Conservation (phyloP, 768 basidiomycete genomes). For the Lentinula raphanica region DNA sequence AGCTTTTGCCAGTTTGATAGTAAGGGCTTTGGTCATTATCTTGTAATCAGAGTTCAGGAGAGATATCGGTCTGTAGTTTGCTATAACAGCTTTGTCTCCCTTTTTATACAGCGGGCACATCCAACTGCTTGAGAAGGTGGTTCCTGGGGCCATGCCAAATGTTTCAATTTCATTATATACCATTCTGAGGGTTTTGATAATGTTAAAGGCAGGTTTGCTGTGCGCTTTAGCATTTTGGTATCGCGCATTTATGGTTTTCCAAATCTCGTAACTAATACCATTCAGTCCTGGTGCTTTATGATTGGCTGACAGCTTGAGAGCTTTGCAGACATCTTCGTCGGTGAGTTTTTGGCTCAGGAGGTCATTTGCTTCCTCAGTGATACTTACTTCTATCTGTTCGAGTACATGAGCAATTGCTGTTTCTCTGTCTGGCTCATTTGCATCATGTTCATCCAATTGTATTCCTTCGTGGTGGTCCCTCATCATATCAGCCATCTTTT, state of each 20-base stretch:
- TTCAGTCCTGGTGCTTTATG: conserved; percentile 7
- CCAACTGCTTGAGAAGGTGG: conserved; percentile 27
- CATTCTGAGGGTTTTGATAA: neutral
- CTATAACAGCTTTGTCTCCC: conserved; percentile 22
- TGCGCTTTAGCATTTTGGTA: neutral
- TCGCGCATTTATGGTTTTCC: neutral
- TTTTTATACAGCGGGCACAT: conserved; percentile 41
- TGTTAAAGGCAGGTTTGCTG: conserved; percentile 2
- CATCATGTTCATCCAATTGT: neutral
- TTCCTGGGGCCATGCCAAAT: conserved; percentile 11
- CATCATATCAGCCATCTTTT: neutral
- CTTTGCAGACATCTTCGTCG: neutral
- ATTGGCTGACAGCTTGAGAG: neutral
- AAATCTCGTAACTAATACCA: conserved; percentile 10
- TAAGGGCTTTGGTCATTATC: conserved; percentile 24
- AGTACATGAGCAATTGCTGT: neutral
- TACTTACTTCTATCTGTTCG: neutral
- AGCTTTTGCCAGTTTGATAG: conserved; percentile 14
- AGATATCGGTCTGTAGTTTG: conserved; percentile 33
- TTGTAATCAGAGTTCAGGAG: conserved; percentile 34
- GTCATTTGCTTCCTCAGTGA: neutral
- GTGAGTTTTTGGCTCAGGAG: neutral
- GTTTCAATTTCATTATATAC: conserved; percentile 22
- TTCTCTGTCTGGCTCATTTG: neutral
- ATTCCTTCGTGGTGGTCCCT: neutral